phyloP scores from a whole-genome alignment of 2,329 filamentous ascomycete genomes.

The Capronia coronata region DNA sequence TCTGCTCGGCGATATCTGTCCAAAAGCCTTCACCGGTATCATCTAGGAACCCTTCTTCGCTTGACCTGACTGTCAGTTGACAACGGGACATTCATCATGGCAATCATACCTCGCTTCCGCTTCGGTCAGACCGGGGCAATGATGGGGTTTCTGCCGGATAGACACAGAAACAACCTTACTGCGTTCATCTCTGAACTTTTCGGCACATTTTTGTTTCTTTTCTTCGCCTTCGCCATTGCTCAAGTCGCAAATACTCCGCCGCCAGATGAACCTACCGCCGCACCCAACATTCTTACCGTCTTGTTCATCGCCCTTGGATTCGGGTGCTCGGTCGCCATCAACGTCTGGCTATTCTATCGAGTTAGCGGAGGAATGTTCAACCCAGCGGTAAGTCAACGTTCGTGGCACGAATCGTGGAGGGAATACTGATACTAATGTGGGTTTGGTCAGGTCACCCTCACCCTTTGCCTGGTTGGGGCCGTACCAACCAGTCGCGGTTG shows the following conservation, averaged over 20 bases:
- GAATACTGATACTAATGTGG: slow-evolving; percentile 17
- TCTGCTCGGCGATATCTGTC: not conserved
- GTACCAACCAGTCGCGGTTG: slow-evolving; percentile 47
- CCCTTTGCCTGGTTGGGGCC: slow-evolving; percentile 51
- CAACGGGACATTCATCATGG: not conserved
- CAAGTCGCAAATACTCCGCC: slow-evolving; percentile 41
- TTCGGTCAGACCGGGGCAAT: not conserved
- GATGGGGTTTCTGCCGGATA: slow-evolving; percentile 15
- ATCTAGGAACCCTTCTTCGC: not conserved
- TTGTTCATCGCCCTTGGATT: slow-evolving; percentile 35
- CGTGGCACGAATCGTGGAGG: not conserved
- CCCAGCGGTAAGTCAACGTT: slow-evolving; percentile 37
- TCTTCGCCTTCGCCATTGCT: slow-evolving; percentile 44
- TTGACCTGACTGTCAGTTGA: not conserved
- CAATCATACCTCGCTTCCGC: not conserved
- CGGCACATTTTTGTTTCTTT: slow-evolving; percentile 48
- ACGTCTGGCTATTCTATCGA: slow-evolving; percentile 50
- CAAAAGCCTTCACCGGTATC: no score
- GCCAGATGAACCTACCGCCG: slow-evolving; percentile 2
- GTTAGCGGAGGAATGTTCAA: slow-evolving; percentile 49
- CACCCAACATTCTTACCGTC: slow-evolving; percentile 12
- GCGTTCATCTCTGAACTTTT: slow-evolving; percentile 46
- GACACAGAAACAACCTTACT: slow-evolving; percentile 33
- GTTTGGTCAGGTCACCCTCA: slow-evolving; percentile 52
- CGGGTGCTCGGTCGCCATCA: slow-evolving; percentile 44